Evolutionary conservation across 495 filamentous ascomycete genomes (phyloP).

Genomic region (Aspergillus saccharolyticus): DNA sequence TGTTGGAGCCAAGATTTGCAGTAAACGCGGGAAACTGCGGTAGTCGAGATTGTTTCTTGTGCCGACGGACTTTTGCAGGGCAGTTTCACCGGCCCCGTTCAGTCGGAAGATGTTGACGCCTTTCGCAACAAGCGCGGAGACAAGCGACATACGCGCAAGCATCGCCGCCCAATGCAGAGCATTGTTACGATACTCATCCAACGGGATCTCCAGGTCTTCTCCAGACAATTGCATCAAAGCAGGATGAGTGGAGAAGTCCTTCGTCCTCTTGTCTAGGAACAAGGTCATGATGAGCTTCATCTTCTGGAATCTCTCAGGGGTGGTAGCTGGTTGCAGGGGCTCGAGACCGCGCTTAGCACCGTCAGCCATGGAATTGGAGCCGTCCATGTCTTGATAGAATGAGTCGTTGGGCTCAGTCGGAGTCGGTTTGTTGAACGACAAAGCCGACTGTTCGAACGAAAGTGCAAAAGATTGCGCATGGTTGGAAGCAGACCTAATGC

Average conservation of each 20-base stretch:
- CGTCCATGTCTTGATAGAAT: conserved; percentile 61
- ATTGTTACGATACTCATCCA: conserved; percentile 81
- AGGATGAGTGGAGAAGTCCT: conserved; percentile 60
- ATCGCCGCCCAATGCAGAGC: conserved; percentile 97
- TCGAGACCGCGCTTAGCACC: conserved; percentile 55
- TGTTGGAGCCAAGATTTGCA: conserved; percentile 83
- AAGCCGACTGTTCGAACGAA: conserved; percentile 33
- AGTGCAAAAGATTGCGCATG: conserved; percentile 39
- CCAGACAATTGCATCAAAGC: conserved; percentile 67
- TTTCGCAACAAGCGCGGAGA: conserved; percentile 71
- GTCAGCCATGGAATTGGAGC: conserved; percentile 47
- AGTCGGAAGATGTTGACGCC: conserved; percentile 83
- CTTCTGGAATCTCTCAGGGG: conserved; percentile 65
- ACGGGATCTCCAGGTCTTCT: conserved; percentile 80
- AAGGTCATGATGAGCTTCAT: conserved; percentile 78
- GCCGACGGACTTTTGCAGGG: conserved; percentile 79
- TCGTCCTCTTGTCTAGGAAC: conserved; percentile 66
- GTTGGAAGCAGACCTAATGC: conserved; percentile 53
- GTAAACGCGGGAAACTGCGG: conserved; percentile 71
- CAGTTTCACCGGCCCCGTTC: conserved; percentile 83
- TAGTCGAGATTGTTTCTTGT: conserved; percentile 91
- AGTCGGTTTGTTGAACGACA: conserved; percentile 50
- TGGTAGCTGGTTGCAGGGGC: conserved; percentile 63
- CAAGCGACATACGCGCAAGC: conserved; percentile 73
- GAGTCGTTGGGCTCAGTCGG: conserved; percentile 86